These are phyloP conservation scores for Trichosporon sp. DNA, from an alignment of 1,284 basidiomycete species.

Conservation along the genomic window DNA sequence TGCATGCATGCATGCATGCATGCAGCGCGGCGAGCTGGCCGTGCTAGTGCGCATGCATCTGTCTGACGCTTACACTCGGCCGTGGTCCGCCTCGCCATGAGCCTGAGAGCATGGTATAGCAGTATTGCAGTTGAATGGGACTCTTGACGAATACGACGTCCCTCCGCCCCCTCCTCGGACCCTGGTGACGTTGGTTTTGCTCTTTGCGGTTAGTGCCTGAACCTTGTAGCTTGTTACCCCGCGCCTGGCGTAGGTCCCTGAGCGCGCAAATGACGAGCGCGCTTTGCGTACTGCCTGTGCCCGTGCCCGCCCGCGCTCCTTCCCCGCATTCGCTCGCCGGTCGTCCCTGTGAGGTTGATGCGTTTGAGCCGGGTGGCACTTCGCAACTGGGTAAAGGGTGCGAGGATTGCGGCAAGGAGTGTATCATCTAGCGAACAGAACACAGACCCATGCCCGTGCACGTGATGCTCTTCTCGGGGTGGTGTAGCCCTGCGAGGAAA, in stretches of 20 bases:
- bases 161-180: not conserved
- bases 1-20: not conserved
- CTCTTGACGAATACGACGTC: not conserved
- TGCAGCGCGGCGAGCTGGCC: not conserved
- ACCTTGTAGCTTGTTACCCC: slow-evolving; percentile 2
- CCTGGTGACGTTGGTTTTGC: slow-evolving; percentile 19
- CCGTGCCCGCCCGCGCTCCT: no score
- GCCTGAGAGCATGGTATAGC: not conserved
- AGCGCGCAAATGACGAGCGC: no score
- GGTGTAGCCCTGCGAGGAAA: not conserved
- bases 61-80: not conserved
- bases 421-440: not conserved
- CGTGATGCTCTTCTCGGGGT: slow-evolving; percentile 4
- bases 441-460: not conserved
- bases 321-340: no score
- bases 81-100: not conserved
- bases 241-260: not conserved
- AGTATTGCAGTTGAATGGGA: slow-evolving; percentile 13
- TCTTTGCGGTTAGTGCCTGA: slow-evolving; percentile 19
- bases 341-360: no score
- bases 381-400: no score
- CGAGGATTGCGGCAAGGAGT: no score
- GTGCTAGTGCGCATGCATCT: not conserved
- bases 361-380: no score
- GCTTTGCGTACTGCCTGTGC: no score